Evolutionary conservation across 352 stramenopile genomes (phyloP).

Genomic region (Pythium guiyangense): DNA sequence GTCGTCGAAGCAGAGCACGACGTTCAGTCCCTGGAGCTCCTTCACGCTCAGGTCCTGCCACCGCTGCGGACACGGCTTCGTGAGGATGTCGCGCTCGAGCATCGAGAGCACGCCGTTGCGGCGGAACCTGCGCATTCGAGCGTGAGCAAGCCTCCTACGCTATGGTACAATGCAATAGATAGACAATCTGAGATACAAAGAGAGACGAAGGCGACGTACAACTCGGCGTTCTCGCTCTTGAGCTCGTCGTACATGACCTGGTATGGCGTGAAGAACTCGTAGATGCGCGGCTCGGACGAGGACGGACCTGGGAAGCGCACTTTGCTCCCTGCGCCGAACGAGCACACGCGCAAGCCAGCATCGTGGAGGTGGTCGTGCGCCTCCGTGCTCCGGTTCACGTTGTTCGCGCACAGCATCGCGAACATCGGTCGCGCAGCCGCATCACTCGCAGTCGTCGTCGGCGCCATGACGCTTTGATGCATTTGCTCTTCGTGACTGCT

Average conservation of each 20-base stretch:
- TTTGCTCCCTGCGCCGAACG: constrained; percentile 83
- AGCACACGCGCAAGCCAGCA: constrained; percentile 73
- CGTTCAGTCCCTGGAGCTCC: constrained; percentile 73
- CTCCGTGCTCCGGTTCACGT: constrained; percentile 89
- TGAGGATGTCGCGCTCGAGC: constrained; percentile 85
- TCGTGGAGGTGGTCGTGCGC: constrained; percentile 82
- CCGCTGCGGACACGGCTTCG: constrained; percentile 79
- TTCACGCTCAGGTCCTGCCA: constrained; percentile 78
- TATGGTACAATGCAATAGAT: too few relatives aligned
- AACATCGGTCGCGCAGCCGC: constrained; percentile 49
- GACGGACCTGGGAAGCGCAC: constrained; percentile 79
- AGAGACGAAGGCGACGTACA: too few relatives aligned
- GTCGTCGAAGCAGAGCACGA: constrained; percentile 90
- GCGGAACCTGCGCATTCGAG: too few relatives aligned
- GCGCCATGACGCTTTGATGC: too few relatives aligned
- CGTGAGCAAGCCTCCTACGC: too few relatives aligned
- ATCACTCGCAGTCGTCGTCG: neutral
- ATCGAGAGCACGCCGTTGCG: constrained; percentile 84
- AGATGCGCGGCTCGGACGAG: constrained; percentile 76
- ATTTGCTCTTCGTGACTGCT: too few relatives aligned
- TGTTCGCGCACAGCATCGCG: constrained; percentile 87
- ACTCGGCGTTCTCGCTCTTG: constrained; percentile 67
- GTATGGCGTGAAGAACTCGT: constrained; percentile 87
- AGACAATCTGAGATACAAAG: too few relatives aligned
- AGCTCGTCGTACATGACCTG: constrained; percentile 84